Percentiles rank a stretch among this genome's conserved stretches.
These are phyloP conservation scores for Tolypocladium ovalisporum DNA, from an alignment of 2,329 filamentous ascomycete species.

Conservation along the genomic window DNA sequence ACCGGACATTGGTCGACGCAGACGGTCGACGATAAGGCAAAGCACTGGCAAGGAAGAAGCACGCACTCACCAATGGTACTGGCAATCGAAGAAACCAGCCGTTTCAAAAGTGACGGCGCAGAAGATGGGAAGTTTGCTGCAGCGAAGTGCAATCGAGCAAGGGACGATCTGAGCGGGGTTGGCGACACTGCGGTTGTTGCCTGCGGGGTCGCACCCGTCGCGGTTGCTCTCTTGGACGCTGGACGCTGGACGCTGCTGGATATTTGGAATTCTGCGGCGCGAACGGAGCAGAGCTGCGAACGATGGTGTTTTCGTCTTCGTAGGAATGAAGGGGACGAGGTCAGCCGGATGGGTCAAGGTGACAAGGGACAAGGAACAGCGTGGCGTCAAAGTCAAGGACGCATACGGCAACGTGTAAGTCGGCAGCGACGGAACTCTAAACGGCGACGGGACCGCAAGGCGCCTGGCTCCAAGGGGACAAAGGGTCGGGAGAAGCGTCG, in stretches of 20 bases:
- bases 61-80: constrained; percentile 2
- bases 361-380: background rate
- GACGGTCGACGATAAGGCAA: background rate
- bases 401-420: background rate
- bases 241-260: background rate
- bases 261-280: background rate
- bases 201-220: constrained; percentile 2
- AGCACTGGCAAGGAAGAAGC: background rate
- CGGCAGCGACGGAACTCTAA: background rate
- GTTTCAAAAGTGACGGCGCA: too few relatives aligned
- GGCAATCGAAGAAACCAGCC: background rate
- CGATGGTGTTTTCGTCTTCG: background rate
- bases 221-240: background rate
- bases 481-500: background rate
- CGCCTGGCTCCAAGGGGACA: background rate
- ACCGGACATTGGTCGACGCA: constrained; percentile 5
- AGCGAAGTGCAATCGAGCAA: background rate
- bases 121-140: background rate
- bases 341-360: background rate
- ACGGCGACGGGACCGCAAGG: background rate
- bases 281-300: background rate
- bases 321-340: background rate
- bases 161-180: background rate
- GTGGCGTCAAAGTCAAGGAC: background rate
- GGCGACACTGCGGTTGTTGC: background rate